phyloP scores from a whole-genome alignment of 345 rosid genomes.

The Mangifera indica region DNA sequence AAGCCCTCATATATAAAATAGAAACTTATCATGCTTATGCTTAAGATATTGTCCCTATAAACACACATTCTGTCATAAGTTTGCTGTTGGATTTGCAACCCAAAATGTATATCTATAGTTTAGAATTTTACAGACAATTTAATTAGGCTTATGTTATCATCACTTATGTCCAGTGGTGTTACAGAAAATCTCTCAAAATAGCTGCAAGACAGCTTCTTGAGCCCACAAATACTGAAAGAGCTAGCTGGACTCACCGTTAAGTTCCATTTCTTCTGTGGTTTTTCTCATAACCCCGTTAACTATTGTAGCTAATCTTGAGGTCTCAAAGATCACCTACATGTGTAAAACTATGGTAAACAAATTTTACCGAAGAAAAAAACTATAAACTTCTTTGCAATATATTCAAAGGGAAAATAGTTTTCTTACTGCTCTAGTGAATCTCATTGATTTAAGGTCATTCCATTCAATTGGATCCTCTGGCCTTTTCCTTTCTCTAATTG shows the following conservation, averaged over 20 bases:
- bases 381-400: not conserved
- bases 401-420: not conserved
- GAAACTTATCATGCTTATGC: not conserved
- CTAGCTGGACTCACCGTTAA: constrained; percentile 51
- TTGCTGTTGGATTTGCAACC: no score
- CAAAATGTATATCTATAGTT: no score
- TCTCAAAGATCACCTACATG: constrained; percentile 68
- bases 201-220: constrained; percentile 31
- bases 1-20: not conserved
- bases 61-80: no score
- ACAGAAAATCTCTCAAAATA: constrained; percentile 4
- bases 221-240: constrained; percentile 28
- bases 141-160: no score
- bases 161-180: no score
- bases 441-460: constrained; percentile 73
- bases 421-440: constrained; percentile 85
- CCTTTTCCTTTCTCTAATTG: constrained; percentile 55
- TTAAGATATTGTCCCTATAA: not conserved
- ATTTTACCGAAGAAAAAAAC: not conserved
- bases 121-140: no score
- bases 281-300: constrained; percentile 83
- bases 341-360: not conserved
- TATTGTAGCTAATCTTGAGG: constrained; percentile 77
- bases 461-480: constrained; percentile 66
- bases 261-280: constrained; percentile 70